Evolutionary conservation across 202 grass and related monocot species (phyloP).

Genomic region (Zizania palustris): DNA sequence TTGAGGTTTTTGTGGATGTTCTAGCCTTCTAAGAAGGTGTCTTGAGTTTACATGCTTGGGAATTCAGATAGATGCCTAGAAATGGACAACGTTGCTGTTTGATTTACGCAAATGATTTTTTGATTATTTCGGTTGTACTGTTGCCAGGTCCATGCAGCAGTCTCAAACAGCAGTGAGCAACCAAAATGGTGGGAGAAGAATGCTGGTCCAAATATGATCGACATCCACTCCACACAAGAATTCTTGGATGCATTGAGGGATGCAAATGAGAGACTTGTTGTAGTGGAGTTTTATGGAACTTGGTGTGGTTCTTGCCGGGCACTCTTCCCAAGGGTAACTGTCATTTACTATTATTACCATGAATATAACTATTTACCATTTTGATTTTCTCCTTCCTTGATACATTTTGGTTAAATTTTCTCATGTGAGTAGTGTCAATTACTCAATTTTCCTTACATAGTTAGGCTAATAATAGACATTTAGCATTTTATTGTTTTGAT

Average conservation of each 20-base stretch:
- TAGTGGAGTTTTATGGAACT: conserved; percentile 91
- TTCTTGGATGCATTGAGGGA: conserved; percentile 82
- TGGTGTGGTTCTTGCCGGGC: conserved; percentile 97
- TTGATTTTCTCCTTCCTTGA: conserved; percentile 16
- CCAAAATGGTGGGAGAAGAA: conserved; percentile 94
- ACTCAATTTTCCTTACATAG: not conserved
- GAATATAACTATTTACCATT: not conserved
- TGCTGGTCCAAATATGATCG: conserved; percentile 80
- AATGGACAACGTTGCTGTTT: not conserved
- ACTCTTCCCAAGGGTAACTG: conserved; percentile 61
- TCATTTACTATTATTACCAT: conserved; percentile 11
- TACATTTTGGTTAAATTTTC: conserved; percentile 26
- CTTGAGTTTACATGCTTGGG: not conserved
- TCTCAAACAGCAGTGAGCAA: conserved; percentile 43
- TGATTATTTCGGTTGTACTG: conserved; percentile 43
- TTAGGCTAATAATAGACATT: not conserved
- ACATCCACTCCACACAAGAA: conserved; percentile 88
- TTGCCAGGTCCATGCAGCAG: conserved; percentile 49
- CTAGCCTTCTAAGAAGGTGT: conserved; percentile 3
- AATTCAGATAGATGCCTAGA: not conserved
- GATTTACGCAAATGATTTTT: conserved; percentile 19
- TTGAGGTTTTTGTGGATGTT: conserved; percentile 17
- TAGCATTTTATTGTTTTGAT: not conserved
- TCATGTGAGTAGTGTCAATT: not conserved
- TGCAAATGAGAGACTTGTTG: conserved; percentile 75